Conservation (phyloP, 345 rosid genomes). For the Eutrema japonicum region DNA sequence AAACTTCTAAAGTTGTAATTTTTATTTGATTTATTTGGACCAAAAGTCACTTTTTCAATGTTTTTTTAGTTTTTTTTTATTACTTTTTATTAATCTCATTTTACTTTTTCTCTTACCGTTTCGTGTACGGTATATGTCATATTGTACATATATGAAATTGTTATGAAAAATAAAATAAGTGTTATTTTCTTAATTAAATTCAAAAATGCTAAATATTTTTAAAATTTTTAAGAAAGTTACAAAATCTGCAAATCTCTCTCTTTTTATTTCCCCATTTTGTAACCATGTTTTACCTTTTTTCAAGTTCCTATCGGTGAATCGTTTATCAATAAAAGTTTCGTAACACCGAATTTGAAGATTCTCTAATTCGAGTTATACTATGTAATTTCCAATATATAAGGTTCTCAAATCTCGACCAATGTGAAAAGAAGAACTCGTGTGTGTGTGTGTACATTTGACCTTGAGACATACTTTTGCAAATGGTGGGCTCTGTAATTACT, state of each 20-base stretch:
- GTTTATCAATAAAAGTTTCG: slow-evolving; percentile 20
- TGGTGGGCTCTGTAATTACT: slow-evolving; percentile 44
- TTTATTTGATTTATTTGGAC: not conserved
- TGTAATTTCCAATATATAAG: slow-evolving; percentile 10
- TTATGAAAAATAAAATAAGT: too few species aligned
- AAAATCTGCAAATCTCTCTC: too few species aligned
- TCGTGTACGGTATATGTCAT: too few species aligned
- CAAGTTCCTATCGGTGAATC: slow-evolving; percentile 8
- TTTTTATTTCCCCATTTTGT: not conserved
- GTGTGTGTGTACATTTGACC: slow-evolving; percentile 39
- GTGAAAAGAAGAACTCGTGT: slow-evolving; percentile 44
- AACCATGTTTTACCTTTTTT: slow-evolving; percentile 20
- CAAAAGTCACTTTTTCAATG: too few species aligned
- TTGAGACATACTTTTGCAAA: slow-evolving; percentile 29
- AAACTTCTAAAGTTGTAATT: not conserved
- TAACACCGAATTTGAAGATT: slow-evolving; percentile 33
- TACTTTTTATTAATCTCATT: too few species aligned
- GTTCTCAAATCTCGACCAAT: slow-evolving; percentile 33
- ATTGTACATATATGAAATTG: too few species aligned
- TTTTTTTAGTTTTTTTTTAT: too few species aligned
- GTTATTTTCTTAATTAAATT: too few species aligned
- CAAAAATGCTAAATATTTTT: too few species aligned
- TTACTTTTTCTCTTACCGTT: too few species aligned
- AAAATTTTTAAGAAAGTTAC: too few species aligned
- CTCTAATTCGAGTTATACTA: slow-evolving; percentile 26